phyloP scores from a whole-genome alignment of 2,329 filamentous ascomycete genomes.

The Alternaria sp. region DNA sequence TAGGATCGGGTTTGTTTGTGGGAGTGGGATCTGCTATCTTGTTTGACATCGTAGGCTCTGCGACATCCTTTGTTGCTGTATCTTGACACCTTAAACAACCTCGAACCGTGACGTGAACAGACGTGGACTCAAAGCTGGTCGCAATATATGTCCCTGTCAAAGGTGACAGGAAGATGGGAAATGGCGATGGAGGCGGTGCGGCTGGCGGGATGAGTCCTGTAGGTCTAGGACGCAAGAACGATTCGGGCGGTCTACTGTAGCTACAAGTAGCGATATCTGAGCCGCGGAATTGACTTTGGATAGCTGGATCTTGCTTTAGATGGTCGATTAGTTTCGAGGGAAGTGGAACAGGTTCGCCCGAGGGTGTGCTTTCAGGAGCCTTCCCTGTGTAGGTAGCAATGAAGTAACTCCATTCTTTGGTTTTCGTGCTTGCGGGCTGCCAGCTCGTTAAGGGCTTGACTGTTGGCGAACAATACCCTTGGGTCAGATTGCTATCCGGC shows the following conservation, averaged over 20 bases:
- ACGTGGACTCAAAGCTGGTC: slow-evolving; percentile 36
- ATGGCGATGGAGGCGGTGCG: not conserved
- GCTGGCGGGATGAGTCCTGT: not conserved
- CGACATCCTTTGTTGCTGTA: not conserved
- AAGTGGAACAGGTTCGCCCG: slow-evolving; percentile 21
- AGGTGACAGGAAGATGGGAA: slow-evolving; percentile 15
- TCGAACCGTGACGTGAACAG: slow-evolving; percentile 36
- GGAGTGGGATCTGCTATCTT: slow-evolving; percentile 5
- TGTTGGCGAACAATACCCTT: slow-evolving; percentile 18
- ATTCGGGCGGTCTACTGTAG: not conserved
- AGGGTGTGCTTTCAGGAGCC: slow-evolving; percentile 1
- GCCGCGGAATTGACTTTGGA: slow-evolving; percentile 33
- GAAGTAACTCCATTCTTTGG: slow-evolving; percentile 38
- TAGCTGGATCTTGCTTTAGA: slow-evolving; percentile 31
- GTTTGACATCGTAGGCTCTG: not conserved
- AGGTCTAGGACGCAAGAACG: not conserved
- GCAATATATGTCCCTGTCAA: slow-evolving; percentile 35
- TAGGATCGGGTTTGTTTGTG: not conserved
- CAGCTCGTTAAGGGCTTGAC: slow-evolving; percentile 23
- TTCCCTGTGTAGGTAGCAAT: slow-evolving; percentile 31
- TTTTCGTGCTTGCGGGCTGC: slow-evolving; percentile 27
- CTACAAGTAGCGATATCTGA: slow-evolving; percentile 44
- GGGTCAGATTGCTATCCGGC: not conserved
- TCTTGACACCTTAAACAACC: slow-evolving; percentile 37
- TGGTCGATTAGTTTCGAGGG: slow-evolving; percentile 35